Conservation (phyloP, 768 basidiomycete genomes). For the Tylopilus balloui region DNA sequence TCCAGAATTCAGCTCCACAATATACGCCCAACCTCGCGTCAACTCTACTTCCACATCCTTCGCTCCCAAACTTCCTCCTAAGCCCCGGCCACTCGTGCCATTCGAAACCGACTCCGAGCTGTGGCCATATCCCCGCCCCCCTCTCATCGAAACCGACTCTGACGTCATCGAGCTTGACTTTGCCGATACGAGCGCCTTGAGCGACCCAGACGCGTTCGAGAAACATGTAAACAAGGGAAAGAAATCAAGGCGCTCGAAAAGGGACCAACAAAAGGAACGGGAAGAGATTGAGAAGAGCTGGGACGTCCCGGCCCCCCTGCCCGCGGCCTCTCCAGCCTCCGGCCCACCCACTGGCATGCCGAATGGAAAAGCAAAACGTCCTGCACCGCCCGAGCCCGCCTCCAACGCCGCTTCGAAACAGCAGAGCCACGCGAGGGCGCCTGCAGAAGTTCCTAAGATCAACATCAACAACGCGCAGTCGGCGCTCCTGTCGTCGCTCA, state of each 20-base stretch:
- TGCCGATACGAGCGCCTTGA: constrained; percentile 66
- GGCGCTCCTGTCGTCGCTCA: constrained; percentile 26
- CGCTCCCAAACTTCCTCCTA: constrained; percentile 17
- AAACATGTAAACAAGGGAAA: constrained; percentile 25
- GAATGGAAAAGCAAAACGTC: constrained; percentile 26
- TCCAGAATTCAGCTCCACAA: constrained; percentile 9
- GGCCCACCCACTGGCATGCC: constrained; percentile 6
- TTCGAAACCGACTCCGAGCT: constrained; percentile 63
- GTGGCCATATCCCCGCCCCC: constrained; percentile 62
- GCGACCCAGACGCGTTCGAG: constrained; percentile 59
- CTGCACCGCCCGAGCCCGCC: constrained; percentile 5
- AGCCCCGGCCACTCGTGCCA: constrained; percentile 47
- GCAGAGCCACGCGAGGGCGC: neutral
- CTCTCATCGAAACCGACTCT: constrained; percentile 38
- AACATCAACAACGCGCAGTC: constrained; percentile 19
- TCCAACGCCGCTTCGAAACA: constrained; percentile 5
- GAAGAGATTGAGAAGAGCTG: constrained; percentile 57
- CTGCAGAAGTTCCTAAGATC: constrained; percentile 9
- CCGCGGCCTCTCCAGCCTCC: constrained; percentile 15
- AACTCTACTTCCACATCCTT: constrained; percentile 8
- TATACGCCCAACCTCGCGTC: constrained; percentile 12
- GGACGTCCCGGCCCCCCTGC: constrained; percentile 44
- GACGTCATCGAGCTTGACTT: constrained; percentile 77
- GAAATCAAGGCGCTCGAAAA: constrained; percentile 28
- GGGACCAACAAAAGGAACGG: constrained; percentile 36